Base-by-base conservation (phyloP, 106 monocot genomes). In the Chionographis japonica region DNA sequence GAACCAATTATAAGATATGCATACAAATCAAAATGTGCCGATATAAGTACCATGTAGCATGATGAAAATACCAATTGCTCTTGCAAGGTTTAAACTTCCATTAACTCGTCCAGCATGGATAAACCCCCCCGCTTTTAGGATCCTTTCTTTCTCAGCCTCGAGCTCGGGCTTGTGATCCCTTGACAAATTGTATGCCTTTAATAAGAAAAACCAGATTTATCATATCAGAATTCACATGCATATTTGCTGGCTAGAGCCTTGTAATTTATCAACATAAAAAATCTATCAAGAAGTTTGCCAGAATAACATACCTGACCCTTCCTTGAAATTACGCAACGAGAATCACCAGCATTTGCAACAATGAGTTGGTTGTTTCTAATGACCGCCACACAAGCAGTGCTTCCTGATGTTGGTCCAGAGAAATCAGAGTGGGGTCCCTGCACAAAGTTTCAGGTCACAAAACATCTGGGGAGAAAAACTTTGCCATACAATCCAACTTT, bases 121-220 rank as follows among this genome's bases (percentile, higher is more conserved):
- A 64, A 91, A 95, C 8, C 95, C 95, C 43, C 95, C 95, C 10
- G 88, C 95, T 80, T 84, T 89, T 49, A 95, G 15, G 19, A 95
- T 95, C 63, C 95, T 86, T 12, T 95, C 95, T 70, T 75, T 95
- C 71, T 95, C 95, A 74, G 52, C 74, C 63, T 86, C 91, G 39
- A 84, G 86, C 8, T 95, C 95, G 55, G 95, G 95, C 68, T 95
- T 95, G 80, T 95, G 95, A 86, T 95, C 95, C 68, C 82, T 95
- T 56, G 91, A 91, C 58, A 95, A 74, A 78, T 91, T 91, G 50
- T 76, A 91, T 61, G 95, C 95, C 95, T 91, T 37, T 49, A 19
- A 61, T 50, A 64, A 61, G 14, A 20, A 70, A 72, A 49, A 51
- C 15, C 8, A 64, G 15, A 51, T 59, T 55, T 10, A 41, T 52